Evolutionary conservation across 768 basidiomycete species (phyloP), one percentile per base, ranked within the genome.

Genomic region (Tylopilus sp.): DNA sequence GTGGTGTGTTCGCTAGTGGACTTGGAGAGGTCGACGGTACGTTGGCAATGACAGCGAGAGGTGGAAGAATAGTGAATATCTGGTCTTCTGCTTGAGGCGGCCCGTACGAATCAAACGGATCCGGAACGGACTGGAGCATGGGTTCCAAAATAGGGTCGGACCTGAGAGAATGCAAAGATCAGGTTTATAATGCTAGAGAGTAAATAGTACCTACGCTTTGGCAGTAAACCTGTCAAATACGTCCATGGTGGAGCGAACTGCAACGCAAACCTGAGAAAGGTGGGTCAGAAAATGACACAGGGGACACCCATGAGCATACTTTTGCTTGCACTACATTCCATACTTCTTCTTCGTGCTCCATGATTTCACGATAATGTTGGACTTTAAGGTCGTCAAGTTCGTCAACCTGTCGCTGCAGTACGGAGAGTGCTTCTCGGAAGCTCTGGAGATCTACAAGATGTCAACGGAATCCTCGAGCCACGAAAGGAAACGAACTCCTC

Each of bases 341-440:
- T n/a, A 92, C 87, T 69, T 96, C 86, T 60, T 95, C 92, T 72
- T 97, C 94, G 60, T 94, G 93, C 53, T 91, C 89, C 45, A 93
- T 73, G 48, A 96, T 92, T 61, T 92, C 86, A 57, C 86, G 81
- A 63, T 98, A 95, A 72, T 98, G 92, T 8, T 80, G 77, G 9
- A 76, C 81, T 65, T 95, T 96, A 51, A 98, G 74, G 49, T 83
- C 83, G 70, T 98, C 94, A 3, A 97, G 76, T 54, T 93, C 93
- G 61, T 96, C 92, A 0, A 98, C 92, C 69, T 96, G 92, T 36
- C 84, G 77, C 61, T 96, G 94, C 37, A 96, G 73, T 14, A 92
- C 77, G 25, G 81, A 69, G 31, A 97, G 73, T 19, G 93, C 91
- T 71, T 89, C 86, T 58, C 93, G 79, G 72, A 96, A 96, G 43